Base-by-base conservation (phyloP, 2,329 filamentous ascomycete species). In the Neofusicoccum cordaticola region DNA sequence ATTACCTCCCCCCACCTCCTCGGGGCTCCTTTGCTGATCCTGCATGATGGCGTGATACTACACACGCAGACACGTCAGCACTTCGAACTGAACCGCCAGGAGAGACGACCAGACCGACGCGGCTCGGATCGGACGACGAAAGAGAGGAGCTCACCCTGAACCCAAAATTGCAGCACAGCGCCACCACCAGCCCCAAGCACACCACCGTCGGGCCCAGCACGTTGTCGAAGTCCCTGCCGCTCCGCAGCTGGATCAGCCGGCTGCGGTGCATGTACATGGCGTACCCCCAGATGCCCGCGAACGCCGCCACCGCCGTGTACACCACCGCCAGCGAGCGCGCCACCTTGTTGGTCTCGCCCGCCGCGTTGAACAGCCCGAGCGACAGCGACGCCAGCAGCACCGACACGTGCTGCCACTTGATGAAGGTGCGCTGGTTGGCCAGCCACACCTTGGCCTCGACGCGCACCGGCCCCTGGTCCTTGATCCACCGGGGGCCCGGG, bases 361-460 rank as follows among this genome's bases (percentile, higher is more conserved):
- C 93, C 0, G 94, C 92, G 70, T 96, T 94, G 80, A 94, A 97
- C 34, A 99, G 81, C 22, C 90, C 91, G 12, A 99, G 81, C 0
- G 92, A 91, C 35, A 99, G 80, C 22, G 89, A 88, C 42, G 93
- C 93, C 27, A 99, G 87, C 13, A 99, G 84, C 56, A 99, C 87
- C 67, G 88, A 90, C 72, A 99, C 93, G 77, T 98, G 93, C 81
- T 98, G 92, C 95, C 95, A 99, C 78, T 97, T 98, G 78, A 99
- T 89, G 75, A 97, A 99, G 0, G 95, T 99, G 67, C 95, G 90
- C 80, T 99, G 94, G 78, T 99, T 99, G 63, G 95, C 95, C 65
- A 99, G 88, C 94, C 95, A 99, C 35, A 99, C 94, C 79, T 99
- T 99, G 67, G 92, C 93, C 80, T 99, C 95, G 65, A 99, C 92